A percentile compares a stretch with the other conserved stretches of the same genome.
Conservation (phyloP, 2,329 filamentous ascomycete species). For the Rachicladosporium sp. region DNA sequence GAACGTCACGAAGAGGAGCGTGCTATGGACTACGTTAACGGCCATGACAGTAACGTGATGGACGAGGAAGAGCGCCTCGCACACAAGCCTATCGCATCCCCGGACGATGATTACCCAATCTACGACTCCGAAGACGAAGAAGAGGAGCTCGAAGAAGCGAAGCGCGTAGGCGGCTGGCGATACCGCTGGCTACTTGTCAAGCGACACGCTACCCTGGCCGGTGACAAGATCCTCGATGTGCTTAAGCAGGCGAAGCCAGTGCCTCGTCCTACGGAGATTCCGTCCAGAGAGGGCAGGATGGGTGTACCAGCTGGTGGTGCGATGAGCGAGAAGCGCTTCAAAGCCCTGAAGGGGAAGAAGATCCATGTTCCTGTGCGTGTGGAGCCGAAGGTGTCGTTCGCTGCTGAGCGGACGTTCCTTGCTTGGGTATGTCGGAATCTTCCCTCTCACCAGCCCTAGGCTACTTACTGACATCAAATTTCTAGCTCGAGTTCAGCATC, state of each 20-base stretch:
- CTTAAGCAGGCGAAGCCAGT: slow-evolving; percentile 24
- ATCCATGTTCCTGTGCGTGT: slow-evolving; percentile 94
- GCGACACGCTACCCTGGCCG: slow-evolving; percentile 38
- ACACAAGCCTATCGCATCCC: slow-evolving; percentile 40
- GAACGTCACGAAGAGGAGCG: slow-evolving; percentile 39
- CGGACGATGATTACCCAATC: slow-evolving; percentile 62
- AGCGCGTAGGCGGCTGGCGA: slow-evolving; percentile 60
- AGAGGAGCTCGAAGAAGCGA: slow-evolving; percentile 66
- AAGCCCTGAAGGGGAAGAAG: slow-evolving; percentile 67
- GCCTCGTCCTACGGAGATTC: slow-evolving; percentile 33
- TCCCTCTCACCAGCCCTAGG: too few relatives aligned
- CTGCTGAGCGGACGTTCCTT: slow-evolving; percentile 88
- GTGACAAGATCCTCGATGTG: slow-evolving; percentile 21
- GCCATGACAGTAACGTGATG: slow-evolving; percentile 32
- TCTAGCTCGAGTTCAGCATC: slow-evolving; percentile 83
- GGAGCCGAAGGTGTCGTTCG: slow-evolving; percentile 96
- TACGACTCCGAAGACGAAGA: slow-evolving; percentile 79
- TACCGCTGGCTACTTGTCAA: slow-evolving; percentile 50
- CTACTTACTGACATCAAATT: not conserved
- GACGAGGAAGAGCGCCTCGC: slow-evolving; percentile 79
- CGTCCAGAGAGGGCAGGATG: slow-evolving; percentile 27
- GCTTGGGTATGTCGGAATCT: slow-evolving; percentile 58
- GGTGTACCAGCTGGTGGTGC: slow-evolving; percentile 29
- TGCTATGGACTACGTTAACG: slow-evolving; percentile 34
- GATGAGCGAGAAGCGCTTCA: slow-evolving; percentile 40